Base-by-base conservation (phyloP, 1,139 yeast species). In the Saccharomycopsis phalli region DNA sequence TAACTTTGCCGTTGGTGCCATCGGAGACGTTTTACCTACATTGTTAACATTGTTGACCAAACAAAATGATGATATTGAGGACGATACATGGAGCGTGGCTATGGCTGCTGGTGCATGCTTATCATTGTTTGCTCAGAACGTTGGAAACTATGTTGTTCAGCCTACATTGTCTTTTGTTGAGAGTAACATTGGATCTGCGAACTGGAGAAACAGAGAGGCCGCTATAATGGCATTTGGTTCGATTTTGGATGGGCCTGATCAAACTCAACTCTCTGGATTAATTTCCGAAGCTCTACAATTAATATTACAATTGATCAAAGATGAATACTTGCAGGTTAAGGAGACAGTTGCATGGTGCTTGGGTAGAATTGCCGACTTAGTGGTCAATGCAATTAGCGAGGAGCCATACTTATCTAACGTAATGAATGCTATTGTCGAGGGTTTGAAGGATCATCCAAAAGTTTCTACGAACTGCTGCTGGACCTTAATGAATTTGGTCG, bases 151-250 rank as follows among this genome's bases (percentile, higher is more conserved):
- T 51, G 87, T 91, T 38, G 87, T 88, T 34, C 81, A 77, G 48
- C 91, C 94, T 36, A 84, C 94, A 4, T 65, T 91, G 48, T 71
- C 70, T 43, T 91, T 87, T 64, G 95, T 91, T 28, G 88, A 81
- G 50, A 69, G 73, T 34, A 82, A 84, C 55, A 71, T 91, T 42
- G 60, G 62, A 7, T 62, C 71, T 23, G 53, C 60, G 7, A 69
- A 74, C 50, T 91, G 98, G 98, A 76, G 94, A 61, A 65, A 75
- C 44, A 79, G 95, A 54, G 98, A 91, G 63, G 97, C 98, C 19
- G 94, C 97, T 1, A 96, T 91, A 5, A 91, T 91, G 98, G 96
- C 98, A 0, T 91, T 91, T 60, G 98, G 98, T 29, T 87, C 96
- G 6, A 86, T 91, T 47, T 69, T 91, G 52, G 97, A 88, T 52